Conservation (phyloP, 768 basidiomycete genomes). For the Naganishia vishniacii region DNA sequence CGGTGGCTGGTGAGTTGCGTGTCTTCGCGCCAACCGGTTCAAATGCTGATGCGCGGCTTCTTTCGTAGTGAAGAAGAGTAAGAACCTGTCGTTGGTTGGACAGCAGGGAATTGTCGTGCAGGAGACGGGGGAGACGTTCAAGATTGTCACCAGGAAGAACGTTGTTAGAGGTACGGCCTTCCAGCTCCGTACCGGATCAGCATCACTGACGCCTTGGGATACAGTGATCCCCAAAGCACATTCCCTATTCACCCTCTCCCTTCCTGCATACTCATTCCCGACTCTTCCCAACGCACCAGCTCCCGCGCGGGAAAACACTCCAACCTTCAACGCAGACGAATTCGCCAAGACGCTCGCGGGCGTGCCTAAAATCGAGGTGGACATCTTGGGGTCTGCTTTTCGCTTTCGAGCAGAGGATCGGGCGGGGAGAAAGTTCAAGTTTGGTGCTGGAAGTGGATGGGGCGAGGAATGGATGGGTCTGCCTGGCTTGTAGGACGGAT, state of each 20-base stretch:
- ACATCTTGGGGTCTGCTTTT: conserved; percentile 39
- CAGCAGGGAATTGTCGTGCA: conserved; percentile 40
- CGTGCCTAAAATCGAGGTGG: conserved; percentile 36
- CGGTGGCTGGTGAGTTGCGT: too few species aligned
- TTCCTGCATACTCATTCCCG: conserved; percentile 40
- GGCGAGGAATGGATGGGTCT: conserved; percentile 38
- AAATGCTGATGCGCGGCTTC: too few species aligned
- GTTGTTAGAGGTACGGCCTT: conserved; percentile 24
- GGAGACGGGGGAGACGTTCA: conserved; percentile 45
- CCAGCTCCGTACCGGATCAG: background rate
- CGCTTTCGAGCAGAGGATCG: conserved; percentile 38
- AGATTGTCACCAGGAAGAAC: conserved; percentile 30
- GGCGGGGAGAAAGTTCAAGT: conserved; percentile 44
- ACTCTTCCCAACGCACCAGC: conserved; percentile 9
- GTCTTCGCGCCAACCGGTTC: too few species aligned
- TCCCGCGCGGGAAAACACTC: background rate
- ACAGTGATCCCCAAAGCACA: conserved; percentile 43
- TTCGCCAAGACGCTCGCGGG: conserved; percentile 23
- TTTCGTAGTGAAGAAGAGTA: conserved; percentile 27
- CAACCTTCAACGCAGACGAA: background rate
- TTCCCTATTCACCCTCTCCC: conserved; percentile 35
- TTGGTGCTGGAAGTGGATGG: conserved; percentile 41
- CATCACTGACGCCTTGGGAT: background rate
- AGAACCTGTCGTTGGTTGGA: conserved; percentile 33
- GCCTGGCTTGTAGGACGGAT: background rate